Evolutionary conservation across 306 rosid species (phyloP).

Genomic region (Comarum palustre): DNA sequence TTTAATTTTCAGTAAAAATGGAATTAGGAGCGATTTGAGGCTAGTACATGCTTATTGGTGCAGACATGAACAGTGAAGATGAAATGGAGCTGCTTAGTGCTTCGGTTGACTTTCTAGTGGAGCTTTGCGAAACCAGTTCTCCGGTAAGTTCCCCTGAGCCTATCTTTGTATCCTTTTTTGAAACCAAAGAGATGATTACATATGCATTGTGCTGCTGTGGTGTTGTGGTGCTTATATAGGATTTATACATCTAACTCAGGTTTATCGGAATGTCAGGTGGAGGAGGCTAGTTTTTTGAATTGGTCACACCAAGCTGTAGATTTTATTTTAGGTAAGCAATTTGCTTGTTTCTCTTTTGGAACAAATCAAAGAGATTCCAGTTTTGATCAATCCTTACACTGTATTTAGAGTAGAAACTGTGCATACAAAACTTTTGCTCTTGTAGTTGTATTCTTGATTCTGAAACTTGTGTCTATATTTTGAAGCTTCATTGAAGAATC

Average conservation of each 20-base stretch:
- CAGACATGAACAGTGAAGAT: constrained; percentile 56
- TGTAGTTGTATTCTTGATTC: neutral
- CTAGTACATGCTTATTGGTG: neutral
- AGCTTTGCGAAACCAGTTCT: constrained; percentile 62
- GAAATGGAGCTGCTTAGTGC: constrained; percentile 76
- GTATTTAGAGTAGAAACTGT: neutral
- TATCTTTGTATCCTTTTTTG: neutral
- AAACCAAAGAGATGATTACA: neutral
- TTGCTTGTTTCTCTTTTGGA: neutral
- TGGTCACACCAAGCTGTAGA: constrained; percentile 86
- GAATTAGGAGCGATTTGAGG: neutral
- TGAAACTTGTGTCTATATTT: constrained; percentile 16
- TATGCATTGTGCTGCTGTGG: neutral
- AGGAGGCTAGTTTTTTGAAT: constrained; percentile 57
- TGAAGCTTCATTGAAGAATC: constrained; percentile 70
- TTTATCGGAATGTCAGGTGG: constrained; percentile 46
- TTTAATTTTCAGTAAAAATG: neutral
- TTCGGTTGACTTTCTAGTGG: constrained; percentile 82
- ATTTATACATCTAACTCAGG: neutral
- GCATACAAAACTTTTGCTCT: neutral
- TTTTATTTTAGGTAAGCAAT: constrained; percentile 68
- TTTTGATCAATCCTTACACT: neutral
- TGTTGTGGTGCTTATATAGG: constrained; percentile 1
- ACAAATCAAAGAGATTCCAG: neutral
- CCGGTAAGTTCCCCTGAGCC: constrained; percentile 41